Evolutionary conservation across 2,329 filamentous ascomycete species (phyloP).

Genomic region (Penicillium rolfsii): DNA sequence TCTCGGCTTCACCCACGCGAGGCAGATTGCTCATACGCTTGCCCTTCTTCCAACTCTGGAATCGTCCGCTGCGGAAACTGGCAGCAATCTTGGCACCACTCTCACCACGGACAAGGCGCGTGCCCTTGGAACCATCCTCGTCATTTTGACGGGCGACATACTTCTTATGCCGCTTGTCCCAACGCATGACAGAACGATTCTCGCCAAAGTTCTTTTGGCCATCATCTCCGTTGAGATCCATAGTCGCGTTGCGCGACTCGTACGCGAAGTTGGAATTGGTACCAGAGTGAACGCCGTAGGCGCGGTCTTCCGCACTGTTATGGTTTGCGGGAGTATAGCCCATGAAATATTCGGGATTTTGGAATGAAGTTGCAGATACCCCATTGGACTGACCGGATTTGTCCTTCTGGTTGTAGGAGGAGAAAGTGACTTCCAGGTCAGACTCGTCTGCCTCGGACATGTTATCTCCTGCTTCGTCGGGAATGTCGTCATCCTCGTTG

Average conservation of each 20-base stretch:
- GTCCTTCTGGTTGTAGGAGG: slow-evolving; percentile 58
- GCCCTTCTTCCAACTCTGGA: slow-evolving; percentile 87
- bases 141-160: slow-evolving; percentile 92
- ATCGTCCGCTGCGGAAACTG: slow-evolving; percentile 88
- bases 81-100: slow-evolving; percentile 95
- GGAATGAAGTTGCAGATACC: slow-evolving; percentile 59
- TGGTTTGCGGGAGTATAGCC: slow-evolving; percentile 82
- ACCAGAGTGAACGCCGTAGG: slow-evolving; percentile 89
- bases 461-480: slow-evolving; percentile 46
- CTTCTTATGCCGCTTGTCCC: slow-evolving; percentile 96
- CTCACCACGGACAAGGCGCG: slow-evolving; percentile 81
- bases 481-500: slow-evolving; percentile 40
- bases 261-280: slow-evolving; percentile 78
- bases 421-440: slow-evolving; percentile 72
- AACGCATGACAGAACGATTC: slow-evolving; percentile 77
- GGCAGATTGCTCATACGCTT: slow-evolving; percentile 80
- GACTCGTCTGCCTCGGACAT: slow-evolving; percentile 64
- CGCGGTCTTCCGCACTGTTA: slow-evolving; percentile 85
- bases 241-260: slow-evolving; percentile 81
- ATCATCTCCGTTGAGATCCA: slow-evolving; percentile 94
- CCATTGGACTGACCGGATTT: slow-evolving; percentile 58
- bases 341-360: slow-evolving; percentile 93
- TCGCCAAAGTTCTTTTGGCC: slow-evolving; percentile 75
- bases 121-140: slow-evolving; percentile 81
- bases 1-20: slow-evolving; percentile 78